These are phyloP conservation scores for sunflower (Helianthus annuus) DNA, from an alignment of 129 eudicot species.

Conservation along the genomic window HanXRQr2.0-SUNRISE NC_035442.2:106566389-106566888, in stretches of 20 bases:
- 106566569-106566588: conserved; percentile 22
- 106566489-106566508: neutral
- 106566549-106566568: neutral
- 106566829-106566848: neutral
- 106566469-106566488: conserved; percentile 21
- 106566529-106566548: neutral
- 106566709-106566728: conserved; percentile 26
- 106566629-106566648: neutral
- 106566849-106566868: no score
- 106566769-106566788: conserved; percentile 42
- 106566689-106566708: conserved; percentile 12
- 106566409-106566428: neutral
- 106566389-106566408: conserved; percentile 6
- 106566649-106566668: conserved; percentile 12
- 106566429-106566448: neutral
- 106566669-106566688: neutral
- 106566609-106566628: conserved; percentile 2
- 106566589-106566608: conserved; percentile 5
- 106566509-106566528: conserved; percentile 2
- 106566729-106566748: conserved; percentile 15
- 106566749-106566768: conserved; percentile 34
- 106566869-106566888: no score
- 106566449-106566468: conserved; percentile 1
- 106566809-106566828: conserved; percentile 3
- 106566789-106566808: conserved; percentile 24